Evolutionary conservation across 345 rosid species (phyloP).

Genomic region (Syzygium aqueum): DNA sequence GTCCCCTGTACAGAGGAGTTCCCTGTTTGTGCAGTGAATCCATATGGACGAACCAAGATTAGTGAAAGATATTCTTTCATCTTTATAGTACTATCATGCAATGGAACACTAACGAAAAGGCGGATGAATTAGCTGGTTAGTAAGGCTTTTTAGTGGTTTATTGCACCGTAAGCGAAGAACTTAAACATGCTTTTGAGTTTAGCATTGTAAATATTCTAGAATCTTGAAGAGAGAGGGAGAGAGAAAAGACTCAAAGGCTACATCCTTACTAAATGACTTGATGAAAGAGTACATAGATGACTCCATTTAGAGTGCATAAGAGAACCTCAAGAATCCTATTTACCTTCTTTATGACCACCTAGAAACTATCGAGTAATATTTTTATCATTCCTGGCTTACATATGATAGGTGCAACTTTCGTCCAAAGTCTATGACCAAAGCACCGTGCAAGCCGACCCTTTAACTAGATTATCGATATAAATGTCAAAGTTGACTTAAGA

Average conservation of each 20-base stretch:
- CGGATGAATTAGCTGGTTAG: background rate
- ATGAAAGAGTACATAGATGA: background rate
- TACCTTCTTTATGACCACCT: background rate
- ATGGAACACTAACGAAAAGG: background rate
- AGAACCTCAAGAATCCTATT: background rate
- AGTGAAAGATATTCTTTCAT: background rate
- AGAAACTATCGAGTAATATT: background rate
- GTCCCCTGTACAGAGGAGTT: too few relatives aligned
- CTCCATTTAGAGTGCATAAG: background rate
- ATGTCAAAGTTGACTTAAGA: background rate
- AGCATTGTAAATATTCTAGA: background rate
- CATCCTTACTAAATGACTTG: background rate
- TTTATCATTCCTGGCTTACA: background rate
- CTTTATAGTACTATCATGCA: background rate
- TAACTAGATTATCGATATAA: background rate
- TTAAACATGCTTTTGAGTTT: background rate
- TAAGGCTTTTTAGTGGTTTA: background rate
- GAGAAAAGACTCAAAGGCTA: background rate
- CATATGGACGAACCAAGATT: constrained; percentile 96
- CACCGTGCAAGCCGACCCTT: background rate
- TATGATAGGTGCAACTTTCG: background rate
- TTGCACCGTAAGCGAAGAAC: background rate
- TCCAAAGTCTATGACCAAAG: background rate
- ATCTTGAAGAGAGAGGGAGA: background rate
- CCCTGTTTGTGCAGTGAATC: constrained; percentile 54